Percentiles rank a stretch among this genome's conserved stretches.
These are phyloP conservation scores for Dactylella cylindrospora DNA, from an alignment of 2,329 filamentous ascomycete species.

Conservation along the genomic window DNA sequence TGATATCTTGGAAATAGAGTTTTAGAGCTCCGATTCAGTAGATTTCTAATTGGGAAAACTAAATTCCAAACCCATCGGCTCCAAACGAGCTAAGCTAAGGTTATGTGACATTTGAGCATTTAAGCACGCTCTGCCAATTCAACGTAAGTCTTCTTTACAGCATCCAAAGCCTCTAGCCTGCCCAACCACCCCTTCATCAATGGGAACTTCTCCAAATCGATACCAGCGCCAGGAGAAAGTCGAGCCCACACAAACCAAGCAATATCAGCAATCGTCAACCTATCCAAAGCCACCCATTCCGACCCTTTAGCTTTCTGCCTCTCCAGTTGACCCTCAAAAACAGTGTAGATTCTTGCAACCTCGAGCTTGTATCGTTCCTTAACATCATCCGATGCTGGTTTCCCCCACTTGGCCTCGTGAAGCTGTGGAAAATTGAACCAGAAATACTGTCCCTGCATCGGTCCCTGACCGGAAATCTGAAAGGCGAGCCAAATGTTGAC, in stretches of 20 bases:
- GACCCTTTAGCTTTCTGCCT: constrained; percentile 31
- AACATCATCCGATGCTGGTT: constrained; percentile 23
- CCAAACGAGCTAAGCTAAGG: too few species aligned
- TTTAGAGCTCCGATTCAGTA: too few species aligned
- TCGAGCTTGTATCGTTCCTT: constrained; percentile 46
- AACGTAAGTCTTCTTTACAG: constrained; percentile 14
- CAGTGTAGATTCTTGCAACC: constrained; percentile 47
- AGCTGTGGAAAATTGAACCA: constrained; percentile 26
- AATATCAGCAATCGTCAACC: constrained; percentile 33
- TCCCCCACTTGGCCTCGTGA: constrained; percentile 23
- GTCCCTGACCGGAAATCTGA: constrained; percentile 56
- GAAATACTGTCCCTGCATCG: constrained; percentile 55
- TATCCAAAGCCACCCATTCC: constrained; percentile 20
- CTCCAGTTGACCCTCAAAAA: constrained; percentile 50
- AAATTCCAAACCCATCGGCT: too few species aligned
- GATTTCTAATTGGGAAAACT: too few species aligned
- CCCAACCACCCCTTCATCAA: constrained; percentile 23
- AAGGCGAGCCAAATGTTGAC: constrained; percentile 53
- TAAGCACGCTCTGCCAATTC: too few species aligned
- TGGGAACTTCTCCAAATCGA: constrained; percentile 16
- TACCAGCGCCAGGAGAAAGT: background rate
- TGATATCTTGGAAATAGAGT: too few species aligned
- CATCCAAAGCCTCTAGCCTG: constrained; percentile 9
- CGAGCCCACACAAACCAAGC: constrained; percentile 19
- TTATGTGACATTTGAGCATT: too few species aligned